These are phyloP conservation scores for Phytophthora macrochlamydospora DNA, from an alignment of 352 stramenopile genomes.

Conservation along the genomic window DNA sequence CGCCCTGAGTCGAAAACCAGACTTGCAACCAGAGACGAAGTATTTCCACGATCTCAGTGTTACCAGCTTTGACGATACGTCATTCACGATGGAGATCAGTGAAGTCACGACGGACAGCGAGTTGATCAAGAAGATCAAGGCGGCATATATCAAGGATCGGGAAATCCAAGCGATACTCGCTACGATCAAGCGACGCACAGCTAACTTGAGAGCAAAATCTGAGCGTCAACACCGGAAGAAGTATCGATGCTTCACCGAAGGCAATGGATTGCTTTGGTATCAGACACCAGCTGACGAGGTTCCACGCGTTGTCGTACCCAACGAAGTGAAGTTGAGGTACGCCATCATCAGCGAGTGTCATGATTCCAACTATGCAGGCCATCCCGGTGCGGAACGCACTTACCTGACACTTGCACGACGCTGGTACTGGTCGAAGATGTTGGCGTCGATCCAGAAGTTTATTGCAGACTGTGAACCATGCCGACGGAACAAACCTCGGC, in stretches of 20 bases:
- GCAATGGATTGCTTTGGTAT: background rate
- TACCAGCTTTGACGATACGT: background rate
- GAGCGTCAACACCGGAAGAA: background rate
- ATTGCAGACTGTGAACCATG: conserved; percentile 1
- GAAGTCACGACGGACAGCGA: background rate
- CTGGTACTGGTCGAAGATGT: conserved; percentile 1
- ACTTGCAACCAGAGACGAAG: conserved; percentile 5
- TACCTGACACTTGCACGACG: background rate
- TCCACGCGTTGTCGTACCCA: background rate
- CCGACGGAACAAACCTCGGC: conserved; percentile 4
- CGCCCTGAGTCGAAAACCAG: background rate
- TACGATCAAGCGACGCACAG: background rate
- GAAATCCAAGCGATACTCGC: background rate
- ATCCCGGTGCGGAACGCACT: background rate
- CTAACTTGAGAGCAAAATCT: background rate
- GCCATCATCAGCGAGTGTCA: background rate
- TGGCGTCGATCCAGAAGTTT: conserved; percentile 1
- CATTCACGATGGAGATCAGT: background rate
- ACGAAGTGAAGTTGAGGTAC: background rate
- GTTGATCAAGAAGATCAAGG: background rate
- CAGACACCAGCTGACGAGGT: background rate
- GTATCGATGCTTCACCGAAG: background rate
- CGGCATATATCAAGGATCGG: background rate
- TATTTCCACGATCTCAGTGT: conserved; percentile 1
- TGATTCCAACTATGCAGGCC: conserved; percentile 2